Evolutionary conservation across 805 yeast genomes (phyloP), one percentile per base, ranked within the genome.

Genomic region (Candida arabinofermentans): DNA sequence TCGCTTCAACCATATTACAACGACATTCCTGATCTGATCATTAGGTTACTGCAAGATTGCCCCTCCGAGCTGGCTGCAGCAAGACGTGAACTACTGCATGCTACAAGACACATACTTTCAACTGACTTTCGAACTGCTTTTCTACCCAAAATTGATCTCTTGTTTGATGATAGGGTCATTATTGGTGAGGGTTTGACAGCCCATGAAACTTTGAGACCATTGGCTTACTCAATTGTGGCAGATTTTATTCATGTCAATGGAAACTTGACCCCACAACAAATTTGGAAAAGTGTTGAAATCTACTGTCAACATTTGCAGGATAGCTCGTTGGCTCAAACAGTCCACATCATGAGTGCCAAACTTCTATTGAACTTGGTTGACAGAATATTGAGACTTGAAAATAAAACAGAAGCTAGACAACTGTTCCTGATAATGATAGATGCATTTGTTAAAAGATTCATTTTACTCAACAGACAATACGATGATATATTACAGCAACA

Each of bases 341-440:
- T 90, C 27, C 98, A 95, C 61, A 86, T 90, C 8, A 89, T 93
- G 97, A 86, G 96, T 65, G 96, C 97, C 2, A 91, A 90, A 63
- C 69, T 93, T 24, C 65, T 93, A 24, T 64, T 91, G 47, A 95
- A 93, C 61, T 69, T 95, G 53, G 91, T 93, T 17, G 99, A 95
- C 51, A 70, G 95, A 34, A 84, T 93, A 30, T 74, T 85, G 75
- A 84, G 85, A 54, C 63, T 90, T 52, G 90, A 86, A 31, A 84
- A 85, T 40, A 86, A 86, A 50, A 74, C 78, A 22, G 96, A 93
- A 48, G 85, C 88, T 2, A 71, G 93, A 40, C 95, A 88, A 59
- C 67, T 95, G 40, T 77, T 89, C 65, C 78, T 93, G 76, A 72
- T 85, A 29, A 89, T 93, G 50, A 81, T 93, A 39, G 90, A 87